A percentile compares a stretch with the other conserved stretches of the same genome.
These are phyloP conservation scores for Leonotis leonurus DNA, from an alignment of 257 asterid species.

Conservation along the genomic window DNA sequence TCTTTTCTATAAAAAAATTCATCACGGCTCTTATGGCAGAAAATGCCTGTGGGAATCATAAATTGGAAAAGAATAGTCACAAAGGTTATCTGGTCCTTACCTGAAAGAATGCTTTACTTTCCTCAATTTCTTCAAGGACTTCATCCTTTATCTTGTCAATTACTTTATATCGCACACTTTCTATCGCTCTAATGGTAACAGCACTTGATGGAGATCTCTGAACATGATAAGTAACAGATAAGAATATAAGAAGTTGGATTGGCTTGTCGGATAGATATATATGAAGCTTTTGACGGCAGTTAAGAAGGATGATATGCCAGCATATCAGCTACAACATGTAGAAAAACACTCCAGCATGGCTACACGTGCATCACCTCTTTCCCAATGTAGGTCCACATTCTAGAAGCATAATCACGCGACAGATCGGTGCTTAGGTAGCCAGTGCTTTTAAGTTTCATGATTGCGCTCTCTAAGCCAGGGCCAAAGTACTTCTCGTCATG, in stretches of 20 bases:
- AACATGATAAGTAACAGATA: background rate
- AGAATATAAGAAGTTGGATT: constrained; percentile 3
- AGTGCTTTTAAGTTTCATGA: constrained; percentile 49
- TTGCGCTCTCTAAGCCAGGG: constrained; percentile 51
- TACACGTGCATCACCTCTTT: constrained; percentile 50
- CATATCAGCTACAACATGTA: background rate
- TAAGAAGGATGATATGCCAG: constrained; percentile 4
- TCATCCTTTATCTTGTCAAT: constrained; percentile 58
- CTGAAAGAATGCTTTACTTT: constrained; percentile 95
- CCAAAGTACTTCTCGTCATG: constrained; percentile 74
- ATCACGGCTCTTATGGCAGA: background rate
- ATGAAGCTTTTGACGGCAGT: background rate
- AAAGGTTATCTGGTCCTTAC: constrained; percentile 28
- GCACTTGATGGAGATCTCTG: constrained; percentile 68
- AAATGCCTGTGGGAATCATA: background rate
- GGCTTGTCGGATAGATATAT: constrained; percentile 8
- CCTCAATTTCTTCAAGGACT: constrained; percentile 94
- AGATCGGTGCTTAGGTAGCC: constrained; percentile 59
- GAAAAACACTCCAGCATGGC: background rate
- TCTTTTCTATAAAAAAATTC: background rate
- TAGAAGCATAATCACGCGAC: constrained; percentile 49
- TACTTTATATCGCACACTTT: constrained; percentile 67
- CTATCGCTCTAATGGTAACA: constrained; percentile 80
- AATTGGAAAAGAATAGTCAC: background rate
- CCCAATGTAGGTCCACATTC: constrained; percentile 87